Percentiles rank a stretch among this genome's conserved stretches.
Evolutionary conservation across 768 basidiomycete genomes (phyloP).

Genomic region (Phaeolepiota aurea): DNA sequence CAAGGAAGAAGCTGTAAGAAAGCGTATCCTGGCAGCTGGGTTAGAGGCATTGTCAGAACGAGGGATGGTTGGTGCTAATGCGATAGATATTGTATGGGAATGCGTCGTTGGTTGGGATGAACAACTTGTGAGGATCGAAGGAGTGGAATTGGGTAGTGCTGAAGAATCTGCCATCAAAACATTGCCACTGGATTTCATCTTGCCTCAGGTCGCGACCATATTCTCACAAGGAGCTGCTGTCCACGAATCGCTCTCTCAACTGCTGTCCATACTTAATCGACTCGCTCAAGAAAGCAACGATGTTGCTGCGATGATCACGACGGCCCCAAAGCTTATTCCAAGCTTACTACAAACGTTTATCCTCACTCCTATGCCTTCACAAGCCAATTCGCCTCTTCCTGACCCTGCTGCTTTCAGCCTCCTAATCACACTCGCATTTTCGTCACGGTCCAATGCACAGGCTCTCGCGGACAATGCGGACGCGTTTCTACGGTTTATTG

Average conservation of each 20-base stretch:
- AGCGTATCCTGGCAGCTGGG: constrained; percentile 58
- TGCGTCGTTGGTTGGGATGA: constrained; percentile 63
- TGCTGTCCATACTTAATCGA: constrained; percentile 52
- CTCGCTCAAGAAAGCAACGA: constrained; percentile 51
- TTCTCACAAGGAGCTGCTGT: constrained; percentile 34
- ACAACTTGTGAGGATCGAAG: constrained; percentile 22
- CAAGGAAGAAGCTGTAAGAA: constrained; percentile 41
- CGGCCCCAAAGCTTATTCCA: constrained; percentile 43
- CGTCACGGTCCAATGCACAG: constrained; percentile 64
- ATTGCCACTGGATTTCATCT: constrained; percentile 26
- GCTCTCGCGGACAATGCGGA: constrained; percentile 50
- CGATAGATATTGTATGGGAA: constrained; percentile 69
- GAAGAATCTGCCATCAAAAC: constrained; percentile 21
- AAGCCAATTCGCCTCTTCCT: constrained; percentile 24
- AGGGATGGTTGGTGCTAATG: constrained; percentile 58
- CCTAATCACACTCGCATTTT: constrained; percentile 44
- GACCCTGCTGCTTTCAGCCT: constrained; percentile 47
- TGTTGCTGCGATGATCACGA: constrained; percentile 41
- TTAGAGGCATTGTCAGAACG: constrained; percentile 57
- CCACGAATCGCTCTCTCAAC: constrained; percentile 40
- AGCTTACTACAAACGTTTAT: constrained; percentile 50
- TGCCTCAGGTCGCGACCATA: constrained; percentile 41
- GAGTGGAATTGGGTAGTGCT: constrained; percentile 37
- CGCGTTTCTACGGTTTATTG: constrained; percentile 64
- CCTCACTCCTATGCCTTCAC: constrained; percentile 38